Base-by-base conservation (phyloP, 176 grass and related monocot genomes). In the Triticum timopheevii region DNA sequence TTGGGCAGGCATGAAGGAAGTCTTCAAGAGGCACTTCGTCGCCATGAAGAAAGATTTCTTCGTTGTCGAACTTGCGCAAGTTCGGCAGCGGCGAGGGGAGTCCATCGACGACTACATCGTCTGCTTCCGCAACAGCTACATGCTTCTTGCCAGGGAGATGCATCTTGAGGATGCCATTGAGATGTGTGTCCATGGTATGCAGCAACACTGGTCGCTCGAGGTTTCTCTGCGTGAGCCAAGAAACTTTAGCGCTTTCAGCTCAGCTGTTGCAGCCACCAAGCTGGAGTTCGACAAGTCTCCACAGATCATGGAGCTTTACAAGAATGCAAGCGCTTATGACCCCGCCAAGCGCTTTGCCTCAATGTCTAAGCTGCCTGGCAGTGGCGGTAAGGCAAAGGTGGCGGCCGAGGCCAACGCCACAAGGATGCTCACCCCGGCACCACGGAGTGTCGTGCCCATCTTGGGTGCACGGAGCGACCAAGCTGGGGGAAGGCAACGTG, bases 401-500 rank as follows among this genome's bases (percentile, higher is more conserved):
- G n/a, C 1, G 1, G 10, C 23, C 0, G 61, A 63, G 61, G 3
- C 23, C 23, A 63, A 63, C 24, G 61, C 61, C 61, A 63, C 61
- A 0, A 63, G 61, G 24, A 24, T 25, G 3, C 24, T 63, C 1
- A 11, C 61, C 23, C 0, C 61, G 0, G 10, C 23, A 63, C 61
- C 61, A 24, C 22, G 1, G 44, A 8, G 8, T 1, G 7, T 1
- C 1, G 24, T 31, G 6, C 69, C 52, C 2, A 9, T 3, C 0
- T 4, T 83, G 0, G 34, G 69, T 0, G 1, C 23, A 0, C 42
- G 2, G 2, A 20, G 1, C 2, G 69, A 45, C 0, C 35, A 73
- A 61, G 7, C 5, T 5, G 7, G 13, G 5, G 8, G 35, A 3
- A 28, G 0, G 13, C 0, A 0, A 12, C 54, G 5, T 0, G 40